Evolutionary conservation across 495 filamentous ascomycete species (phyloP).

Genomic region (Daldinia loculata): DNA sequence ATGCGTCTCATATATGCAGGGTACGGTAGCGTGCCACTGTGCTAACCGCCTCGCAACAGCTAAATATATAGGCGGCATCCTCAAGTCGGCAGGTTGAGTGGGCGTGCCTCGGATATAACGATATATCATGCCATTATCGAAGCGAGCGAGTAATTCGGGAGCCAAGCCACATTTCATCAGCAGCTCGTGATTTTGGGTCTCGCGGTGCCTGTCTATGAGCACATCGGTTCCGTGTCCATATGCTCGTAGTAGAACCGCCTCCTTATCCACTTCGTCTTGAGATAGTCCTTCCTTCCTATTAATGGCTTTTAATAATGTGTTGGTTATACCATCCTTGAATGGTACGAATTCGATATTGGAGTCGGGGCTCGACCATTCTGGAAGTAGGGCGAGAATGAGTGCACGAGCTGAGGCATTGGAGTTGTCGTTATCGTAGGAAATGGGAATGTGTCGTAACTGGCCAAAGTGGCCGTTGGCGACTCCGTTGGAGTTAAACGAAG

Average conservation of each 20-base stretch:
- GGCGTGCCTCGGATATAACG: conserved; percentile 83
- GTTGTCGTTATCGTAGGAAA: conserved; percentile 78
- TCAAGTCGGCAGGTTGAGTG: conserved; percentile 81
- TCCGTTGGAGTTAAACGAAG: conserved; percentile 29
- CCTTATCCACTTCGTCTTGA: conserved; percentile 79
- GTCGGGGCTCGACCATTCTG: conserved; percentile 78
- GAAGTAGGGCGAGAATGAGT: conserved; percentile 80
- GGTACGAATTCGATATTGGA: conserved; percentile 86
- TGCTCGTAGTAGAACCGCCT: conserved; percentile 89
- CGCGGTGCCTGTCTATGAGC: conserved; percentile 95
- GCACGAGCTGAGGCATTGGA: conserved; percentile 78
- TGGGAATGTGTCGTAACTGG: conserved; percentile 67
- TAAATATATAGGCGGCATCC: conserved; percentile 73
- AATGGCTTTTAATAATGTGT: conserved; percentile 89
- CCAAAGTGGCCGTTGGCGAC: conserved; percentile 31
- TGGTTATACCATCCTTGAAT: conserved; percentile 98
- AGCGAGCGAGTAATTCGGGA: conserved; percentile 86
- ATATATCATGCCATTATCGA: conserved; percentile 96
- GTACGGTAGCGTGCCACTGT: conserved; percentile 91
- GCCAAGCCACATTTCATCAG: conserved; percentile 83
- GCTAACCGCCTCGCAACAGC: conserved; percentile 84
- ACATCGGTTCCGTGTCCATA: conserved; percentile 95
- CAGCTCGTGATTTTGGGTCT: conserved; percentile 69
- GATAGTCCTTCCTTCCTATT: conserved; percentile 81
- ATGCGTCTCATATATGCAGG: conserved; percentile 58